A percentile compares a stretch with the other conserved stretches of the same genome.
phyloP scores from a whole-genome alignment of 2,329 filamentous ascomycete species.

The Fusarium scirpi region DNA sequence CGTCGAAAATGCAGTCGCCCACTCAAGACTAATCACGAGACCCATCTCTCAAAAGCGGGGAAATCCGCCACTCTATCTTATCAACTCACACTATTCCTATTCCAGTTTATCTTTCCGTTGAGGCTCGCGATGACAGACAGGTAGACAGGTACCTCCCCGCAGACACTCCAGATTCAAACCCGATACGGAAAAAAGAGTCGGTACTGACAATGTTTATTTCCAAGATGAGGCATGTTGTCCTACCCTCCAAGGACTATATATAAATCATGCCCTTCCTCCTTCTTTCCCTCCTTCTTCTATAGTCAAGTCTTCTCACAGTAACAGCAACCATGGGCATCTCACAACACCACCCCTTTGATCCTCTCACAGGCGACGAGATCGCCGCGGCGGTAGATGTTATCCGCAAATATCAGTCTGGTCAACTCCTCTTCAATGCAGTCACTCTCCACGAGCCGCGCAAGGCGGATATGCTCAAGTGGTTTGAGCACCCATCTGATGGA shows the following conservation, averaged over 20 bases:
- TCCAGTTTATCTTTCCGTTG: slow-evolving; percentile 41
- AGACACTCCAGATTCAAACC: slow-evolving; percentile 15
- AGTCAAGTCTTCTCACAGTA: not conserved
- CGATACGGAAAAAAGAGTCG: slow-evolving; percentile 42
- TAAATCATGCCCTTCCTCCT: slow-evolving; percentile 17
- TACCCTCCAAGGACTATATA: slow-evolving; percentile 27
- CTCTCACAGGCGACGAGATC: slow-evolving; percentile 73
- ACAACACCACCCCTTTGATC: slow-evolving; percentile 46
- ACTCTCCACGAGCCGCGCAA: slow-evolving; percentile 88
- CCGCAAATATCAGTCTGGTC: slow-evolving; percentile 71
- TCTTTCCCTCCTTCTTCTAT: not conserved
- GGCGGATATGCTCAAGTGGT: slow-evolving; percentile 83
- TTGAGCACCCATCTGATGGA: slow-evolving; percentile 71
- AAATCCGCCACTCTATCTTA: slow-evolving; percentile 13
- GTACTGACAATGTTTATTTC: slow-evolving; percentile 22
- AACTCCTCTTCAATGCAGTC: slow-evolving; percentile 87
- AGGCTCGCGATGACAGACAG: slow-evolving; percentile 19
- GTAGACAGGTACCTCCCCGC: slow-evolving; percentile 1
- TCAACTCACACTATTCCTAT: slow-evolving; percentile 19
- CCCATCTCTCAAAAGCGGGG: not conserved
- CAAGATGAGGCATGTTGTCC: slow-evolving; percentile 8
- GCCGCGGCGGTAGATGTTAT: slow-evolving; percentile 75
- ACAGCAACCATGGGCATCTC: slow-evolving; percentile 27
- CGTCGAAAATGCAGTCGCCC: slow-evolving; percentile 1
- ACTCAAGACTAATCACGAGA: slow-evolving; percentile 1